phyloP scores from a whole-genome alignment of 106 monocot genomes.

The Dendrobium huoshanense region DNA sequence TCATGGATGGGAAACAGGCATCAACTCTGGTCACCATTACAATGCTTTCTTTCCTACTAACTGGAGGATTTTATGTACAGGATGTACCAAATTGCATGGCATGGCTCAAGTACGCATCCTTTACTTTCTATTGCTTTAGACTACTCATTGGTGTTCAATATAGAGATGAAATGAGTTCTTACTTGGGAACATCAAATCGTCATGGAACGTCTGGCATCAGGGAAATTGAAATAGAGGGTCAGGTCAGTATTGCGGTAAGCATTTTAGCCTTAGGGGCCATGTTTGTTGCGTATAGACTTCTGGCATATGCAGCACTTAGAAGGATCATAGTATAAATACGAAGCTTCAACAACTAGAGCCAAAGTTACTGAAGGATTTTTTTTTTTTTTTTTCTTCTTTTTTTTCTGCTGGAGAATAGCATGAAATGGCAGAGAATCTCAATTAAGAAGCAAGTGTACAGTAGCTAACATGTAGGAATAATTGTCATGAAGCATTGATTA shows the following conservation, averaged over 20 bases:
- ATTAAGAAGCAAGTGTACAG: not conserved
- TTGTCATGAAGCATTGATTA: too few relatives aligned
- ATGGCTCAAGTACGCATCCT: not conserved
- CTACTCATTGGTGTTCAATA: not conserved
- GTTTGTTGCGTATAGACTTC: conserved; percentile 61
- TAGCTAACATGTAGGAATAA: not conserved
- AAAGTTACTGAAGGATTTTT: not conserved
- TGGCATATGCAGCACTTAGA: conserved; percentile 63
- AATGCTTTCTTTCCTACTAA: conserved; percentile 25
- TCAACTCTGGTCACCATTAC: conserved; percentile 23
- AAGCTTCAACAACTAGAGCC: not conserved
- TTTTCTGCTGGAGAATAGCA: not conserved
- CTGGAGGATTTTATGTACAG: conserved; percentile 30
- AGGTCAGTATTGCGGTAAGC: conserved; percentile 23
- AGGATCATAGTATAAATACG: conserved; percentile 22
- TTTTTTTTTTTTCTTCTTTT: not conserved
- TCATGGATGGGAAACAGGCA: conserved; percentile 39
- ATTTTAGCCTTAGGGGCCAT: conserved; percentile 34
- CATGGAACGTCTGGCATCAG: not conserved
- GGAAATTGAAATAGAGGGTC: conserved; percentile 8
- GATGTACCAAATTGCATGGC: not conserved
- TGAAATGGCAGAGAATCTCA: too few relatives aligned
- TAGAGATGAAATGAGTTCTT: not conserved
- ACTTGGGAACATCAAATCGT: not conserved
- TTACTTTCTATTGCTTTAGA: not conserved